Conservation (phyloP, 768 basidiomycete genomes). For the Naganishia randhawae region DNA sequence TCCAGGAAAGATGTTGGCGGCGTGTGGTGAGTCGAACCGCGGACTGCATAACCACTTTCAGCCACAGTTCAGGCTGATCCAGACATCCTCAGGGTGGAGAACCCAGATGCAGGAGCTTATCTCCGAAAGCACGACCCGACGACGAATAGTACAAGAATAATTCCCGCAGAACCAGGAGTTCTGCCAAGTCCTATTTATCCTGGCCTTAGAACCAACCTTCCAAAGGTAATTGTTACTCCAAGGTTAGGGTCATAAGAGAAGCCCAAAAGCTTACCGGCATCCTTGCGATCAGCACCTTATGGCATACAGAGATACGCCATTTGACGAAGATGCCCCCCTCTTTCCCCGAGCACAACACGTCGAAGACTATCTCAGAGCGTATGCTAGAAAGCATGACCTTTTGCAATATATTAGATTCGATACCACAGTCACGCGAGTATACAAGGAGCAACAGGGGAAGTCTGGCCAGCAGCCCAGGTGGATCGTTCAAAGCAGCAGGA, state of each 20-base stretch:
- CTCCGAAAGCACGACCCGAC: background rate
- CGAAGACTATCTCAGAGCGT: conserved; percentile 66
- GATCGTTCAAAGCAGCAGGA: conserved; percentile 5
- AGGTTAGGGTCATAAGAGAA: no score
- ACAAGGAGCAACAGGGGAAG: conserved; percentile 11
- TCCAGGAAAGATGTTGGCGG: conserved; percentile 40
- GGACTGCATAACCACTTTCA: no score
- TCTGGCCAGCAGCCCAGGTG: background rate
- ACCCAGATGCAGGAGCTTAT: conserved; percentile 24
- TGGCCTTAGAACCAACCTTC: conserved; percentile 44
- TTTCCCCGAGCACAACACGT: conserved; percentile 52
- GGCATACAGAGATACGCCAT: conserved; percentile 39
- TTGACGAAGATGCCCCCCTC: conserved; percentile 30
- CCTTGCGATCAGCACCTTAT: conserved; percentile 49
- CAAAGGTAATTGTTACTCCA: conserved; percentile 33
- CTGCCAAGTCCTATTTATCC: conserved; percentile 42
- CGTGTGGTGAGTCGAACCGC: conserved; percentile 38
- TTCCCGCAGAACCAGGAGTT: conserved; percentile 14
- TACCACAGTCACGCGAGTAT: conserved; percentile 56
- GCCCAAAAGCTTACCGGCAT: no score
- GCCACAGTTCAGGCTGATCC: no score
- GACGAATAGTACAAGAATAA: background rate
- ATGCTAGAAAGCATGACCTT: conserved; percentile 63
- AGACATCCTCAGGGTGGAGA: conserved; percentile 21
- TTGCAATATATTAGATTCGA: conserved; percentile 62